Base-by-base conservation (phyloP, 1,284 basidiomycete genomes). In the Boletus albobrunnescens region DNA sequence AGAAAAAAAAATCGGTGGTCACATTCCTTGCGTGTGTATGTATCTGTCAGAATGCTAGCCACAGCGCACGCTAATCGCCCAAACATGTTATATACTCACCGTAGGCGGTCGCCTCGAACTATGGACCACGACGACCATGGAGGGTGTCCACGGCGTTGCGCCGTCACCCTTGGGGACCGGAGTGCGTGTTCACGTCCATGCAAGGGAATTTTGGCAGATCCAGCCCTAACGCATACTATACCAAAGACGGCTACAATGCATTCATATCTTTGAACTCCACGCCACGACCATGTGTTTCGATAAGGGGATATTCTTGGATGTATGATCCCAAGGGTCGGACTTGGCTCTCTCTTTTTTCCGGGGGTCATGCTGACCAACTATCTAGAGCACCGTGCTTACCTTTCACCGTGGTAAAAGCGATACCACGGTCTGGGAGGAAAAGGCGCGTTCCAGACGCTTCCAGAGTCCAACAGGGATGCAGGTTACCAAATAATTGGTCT, bases 271-370 rank as follows among this genome's bases (percentile, higher is more conserved):
- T 11, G 10, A 35, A 30, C 30, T 5, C n/a, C 30, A 33, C 17
- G 16, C 38, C 41, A 45, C 17, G 38, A 27, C 36, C 58, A 44
- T 44, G 56, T 35, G 45, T 16, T 20, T 31, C 27, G 56, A 62
- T 60, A 62, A 62, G 41, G 32, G 32, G 50, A 41, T 58, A 62
- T 58, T 62, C 46, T 58, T 60, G 55, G 57, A 40, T 23, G 37
- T 32, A 19, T 17, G 31, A 9, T n/a, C 28, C 2, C 28, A 30
- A 11, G 19, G 12, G 17, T 27, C 17, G 6, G 42, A 19, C 14
- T 10, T 30, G 30, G 28, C 11, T 10, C n/a, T 13, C 5, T 30
- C 26, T 26, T 38, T 32, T 17, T 23, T 44, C 28, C 16, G 24
- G 28, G 28, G 41, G 51, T 36, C 11, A 4, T 33, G 35, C 43